phyloP scores from a whole-genome alignment of 2,329 filamentous ascomycete species.

The Paracamarosporium sp. region DNA sequence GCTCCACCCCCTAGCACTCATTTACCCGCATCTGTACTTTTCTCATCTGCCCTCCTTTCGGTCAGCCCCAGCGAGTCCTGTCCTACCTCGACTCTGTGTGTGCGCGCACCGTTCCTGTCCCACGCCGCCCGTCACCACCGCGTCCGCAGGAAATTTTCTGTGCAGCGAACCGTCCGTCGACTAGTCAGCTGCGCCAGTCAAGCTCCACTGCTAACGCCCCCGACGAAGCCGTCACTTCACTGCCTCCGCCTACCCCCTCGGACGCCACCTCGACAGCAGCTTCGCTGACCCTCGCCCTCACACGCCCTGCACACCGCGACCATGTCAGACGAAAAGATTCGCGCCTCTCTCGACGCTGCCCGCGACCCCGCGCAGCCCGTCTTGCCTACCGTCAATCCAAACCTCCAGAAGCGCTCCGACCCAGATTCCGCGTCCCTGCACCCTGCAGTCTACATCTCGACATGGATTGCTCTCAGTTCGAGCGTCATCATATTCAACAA shows the following conservation, averaged over 20 bases:
- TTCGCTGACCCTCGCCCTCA: slow-evolving; percentile 26
- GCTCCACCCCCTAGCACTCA: slow-evolving; percentile 40
- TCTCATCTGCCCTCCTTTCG: slow-evolving; percentile 30
- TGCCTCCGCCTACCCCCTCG: slow-evolving; percentile 8
- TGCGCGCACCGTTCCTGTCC: slow-evolving; percentile 29
- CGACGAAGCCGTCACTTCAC: slow-evolving; percentile 18
- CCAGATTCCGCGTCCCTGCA: slow-evolving; percentile 69
- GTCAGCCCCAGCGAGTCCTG: slow-evolving; percentile 10
- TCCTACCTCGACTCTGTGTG: slow-evolving; percentile 20
- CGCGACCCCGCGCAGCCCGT: slow-evolving; percentile 67
- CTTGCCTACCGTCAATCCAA: slow-evolving; percentile 82
- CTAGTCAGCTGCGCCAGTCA: slow-evolving; percentile 30
- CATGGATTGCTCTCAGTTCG: slow-evolving; percentile 92
- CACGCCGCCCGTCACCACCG: slow-evolving; percentile 31
- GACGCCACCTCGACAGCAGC: slow-evolving; percentile 18
- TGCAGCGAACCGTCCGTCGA: slow-evolving; percentile 26
- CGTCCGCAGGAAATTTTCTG: slow-evolving; percentile 22
- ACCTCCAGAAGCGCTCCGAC: slow-evolving; percentile 71
- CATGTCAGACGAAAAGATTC: slow-evolving; percentile 79
- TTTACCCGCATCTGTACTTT: slow-evolving; percentile 32
- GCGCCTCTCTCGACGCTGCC: slow-evolving; percentile 78
- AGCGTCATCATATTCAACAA: slow-evolving; percentile 99
- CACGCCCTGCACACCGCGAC: slow-evolving; percentile 28
- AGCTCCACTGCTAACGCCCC: slow-evolving; percentile 17
- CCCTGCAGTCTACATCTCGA: slow-evolving; percentile 83